Conservation (phyloP, 2,329 filamentous ascomycete species). For the Fusarium graminum region DNA sequence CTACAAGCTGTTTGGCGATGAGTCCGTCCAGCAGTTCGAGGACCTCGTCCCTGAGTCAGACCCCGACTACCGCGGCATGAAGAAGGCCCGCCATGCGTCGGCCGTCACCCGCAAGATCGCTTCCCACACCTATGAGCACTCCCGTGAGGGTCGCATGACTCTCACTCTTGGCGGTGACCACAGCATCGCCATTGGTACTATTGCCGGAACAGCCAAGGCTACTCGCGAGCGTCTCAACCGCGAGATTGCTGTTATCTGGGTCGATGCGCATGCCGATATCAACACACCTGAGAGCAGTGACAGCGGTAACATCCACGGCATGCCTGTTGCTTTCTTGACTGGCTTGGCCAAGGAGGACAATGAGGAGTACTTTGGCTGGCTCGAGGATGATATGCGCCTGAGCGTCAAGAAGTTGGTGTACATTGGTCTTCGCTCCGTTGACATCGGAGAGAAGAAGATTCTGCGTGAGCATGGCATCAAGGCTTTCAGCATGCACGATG, state of each 20-base stretch:
- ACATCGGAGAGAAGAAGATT: slow-evolving; percentile 93
- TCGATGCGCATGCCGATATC: slow-evolving; percentile 97
- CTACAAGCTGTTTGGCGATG: slow-evolving; percentile 89
- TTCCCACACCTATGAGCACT: slow-evolving; percentile 88
- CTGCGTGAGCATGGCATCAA: slow-evolving; percentile 90
- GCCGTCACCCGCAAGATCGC: slow-evolving; percentile 85
- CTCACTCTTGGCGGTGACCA: slow-evolving; percentile 97
- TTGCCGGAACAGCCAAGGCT: slow-evolving; percentile 88
- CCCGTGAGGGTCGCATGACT: slow-evolving; percentile 84
- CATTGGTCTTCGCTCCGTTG: slow-evolving; percentile 94
- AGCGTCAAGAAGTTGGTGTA: slow-evolving; percentile 92
- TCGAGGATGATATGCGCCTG: slow-evolving; percentile 76
- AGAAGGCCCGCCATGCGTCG: slow-evolving; percentile 88
- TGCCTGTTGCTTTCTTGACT: slow-evolving; percentile 94
- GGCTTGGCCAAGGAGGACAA: slow-evolving; percentile 83
- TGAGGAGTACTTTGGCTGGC: slow-evolving; percentile 90
- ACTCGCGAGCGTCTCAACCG: slow-evolving; percentile 83
- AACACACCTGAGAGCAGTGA: slow-evolving; percentile 92
- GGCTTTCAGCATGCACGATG: slow-evolving; percentile 98
- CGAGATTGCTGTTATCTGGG: slow-evolving; percentile 97
- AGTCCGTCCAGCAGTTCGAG: slow-evolving; percentile 83
- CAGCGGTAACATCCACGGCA: slow-evolving; percentile 96
- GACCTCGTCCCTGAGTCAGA: slow-evolving; percentile 79
- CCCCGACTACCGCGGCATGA: slow-evolving; percentile 90
- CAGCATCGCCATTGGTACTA: slow-evolving; percentile 93